Conservation (phyloP, 2,329 filamentous ascomycete genomes). For the Penicillium sclerotigenum region DNA sequence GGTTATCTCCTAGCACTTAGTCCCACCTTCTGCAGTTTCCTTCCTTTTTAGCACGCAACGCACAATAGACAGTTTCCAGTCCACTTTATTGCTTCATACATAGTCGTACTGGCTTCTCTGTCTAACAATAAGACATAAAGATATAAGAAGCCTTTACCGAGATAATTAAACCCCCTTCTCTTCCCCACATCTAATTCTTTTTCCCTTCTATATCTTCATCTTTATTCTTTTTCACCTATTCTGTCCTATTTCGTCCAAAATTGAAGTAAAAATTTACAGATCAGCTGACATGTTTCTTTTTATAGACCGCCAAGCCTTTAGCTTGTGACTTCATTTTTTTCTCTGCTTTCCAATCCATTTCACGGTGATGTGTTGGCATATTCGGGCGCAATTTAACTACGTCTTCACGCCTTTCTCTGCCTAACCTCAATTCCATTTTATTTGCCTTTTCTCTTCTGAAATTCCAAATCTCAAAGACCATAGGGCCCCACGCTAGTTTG, state of each 20-base stretch:
- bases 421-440: neutral
- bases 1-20: too few species aligned
- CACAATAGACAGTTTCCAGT: too few species aligned
- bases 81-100: too few species aligned
- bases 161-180: neutral
- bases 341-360: neutral
- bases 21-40: too few species aligned
- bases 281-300: neutral
- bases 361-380: conserved; percentile 8
- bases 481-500: neutral
- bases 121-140: too few species aligned
- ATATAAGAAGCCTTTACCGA: neutral
- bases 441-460: too few species aligned
- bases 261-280: neutral
- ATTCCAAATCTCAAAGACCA: neutral
- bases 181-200: neutral
- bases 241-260: neutral
- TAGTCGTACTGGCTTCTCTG: too few species aligned
- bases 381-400: conserved; percentile 2
- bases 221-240: neutral
- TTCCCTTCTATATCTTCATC: neutral
- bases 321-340: neutral
- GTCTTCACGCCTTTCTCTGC: neutral
- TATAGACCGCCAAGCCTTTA: neutral
- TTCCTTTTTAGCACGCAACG: too few species aligned